Evolutionary conservation across 2,329 filamentous ascomycete species (phyloP).

Genomic region (Aurifilum marmelostoma): DNA sequence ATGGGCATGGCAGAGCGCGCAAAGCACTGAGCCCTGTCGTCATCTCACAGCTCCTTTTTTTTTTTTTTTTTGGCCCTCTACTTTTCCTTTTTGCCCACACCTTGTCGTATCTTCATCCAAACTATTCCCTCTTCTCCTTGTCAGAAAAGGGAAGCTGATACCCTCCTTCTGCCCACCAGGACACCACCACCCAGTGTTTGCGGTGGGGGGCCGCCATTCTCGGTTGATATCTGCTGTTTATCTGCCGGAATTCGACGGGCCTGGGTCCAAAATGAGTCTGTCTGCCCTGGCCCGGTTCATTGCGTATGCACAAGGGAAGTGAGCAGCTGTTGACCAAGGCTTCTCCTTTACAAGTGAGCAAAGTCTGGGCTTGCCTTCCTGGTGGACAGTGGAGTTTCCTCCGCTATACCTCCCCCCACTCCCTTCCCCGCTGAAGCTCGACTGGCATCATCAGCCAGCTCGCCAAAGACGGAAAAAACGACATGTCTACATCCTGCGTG

Average conservation of each 20-base stretch:
- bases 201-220: neutral
- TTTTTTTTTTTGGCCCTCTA: neutral
- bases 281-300: neutral
- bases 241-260: neutral
- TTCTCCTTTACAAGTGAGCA: too few relatives aligned
- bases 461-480: too few relatives aligned
- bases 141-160: neutral
- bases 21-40: neutral
- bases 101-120: neutral
- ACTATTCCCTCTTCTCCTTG: neutral
- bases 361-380: neutral
- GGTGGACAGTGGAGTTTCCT: neutral
- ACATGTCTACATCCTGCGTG: neutral
- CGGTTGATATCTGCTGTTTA: neutral
- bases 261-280: too few relatives aligned
- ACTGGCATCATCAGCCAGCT: neutral
- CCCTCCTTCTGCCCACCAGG: neutral
- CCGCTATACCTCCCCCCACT: neutral
- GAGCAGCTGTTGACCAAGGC: neutral
- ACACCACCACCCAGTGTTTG: neutral
- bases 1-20: too few relatives aligned
- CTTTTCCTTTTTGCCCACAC: neutral
- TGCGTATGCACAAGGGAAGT: neutral
- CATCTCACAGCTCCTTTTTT: neutral
- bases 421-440: neutral